phyloP scores from a whole-genome alignment of 805 yeast genomes.

The Naumovozyma castellii region DNA sequence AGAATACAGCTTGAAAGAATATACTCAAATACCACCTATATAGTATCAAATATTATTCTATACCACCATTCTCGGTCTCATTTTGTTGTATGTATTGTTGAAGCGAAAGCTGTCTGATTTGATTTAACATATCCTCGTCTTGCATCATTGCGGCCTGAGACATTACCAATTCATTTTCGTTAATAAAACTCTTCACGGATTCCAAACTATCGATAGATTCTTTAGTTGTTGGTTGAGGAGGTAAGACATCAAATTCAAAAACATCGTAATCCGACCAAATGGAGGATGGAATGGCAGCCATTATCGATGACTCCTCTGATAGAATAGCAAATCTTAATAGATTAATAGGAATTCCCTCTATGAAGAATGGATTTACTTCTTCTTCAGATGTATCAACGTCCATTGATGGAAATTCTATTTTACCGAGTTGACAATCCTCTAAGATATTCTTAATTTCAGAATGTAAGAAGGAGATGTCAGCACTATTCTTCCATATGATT shows the following conservation, averaged over 20 bases:
- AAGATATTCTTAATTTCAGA: slow-evolving; percentile 31
- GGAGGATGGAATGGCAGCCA: slow-evolving; percentile 56
- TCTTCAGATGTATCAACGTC: background rate
- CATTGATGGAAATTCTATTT: background rate
- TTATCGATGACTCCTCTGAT: slow-evolving; percentile 59
- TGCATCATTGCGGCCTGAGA: slow-evolving; percentile 23
- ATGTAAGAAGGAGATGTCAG: slow-evolving; percentile 39
- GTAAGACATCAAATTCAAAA: slow-evolving; percentile 63
- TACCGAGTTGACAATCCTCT: slow-evolving; percentile 7
- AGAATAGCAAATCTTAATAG: slow-evolving; percentile 58
- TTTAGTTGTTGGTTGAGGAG: slow-evolving; percentile 41
- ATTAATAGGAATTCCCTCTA: slow-evolving; percentile 42
- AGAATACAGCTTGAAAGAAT: too few species aligned
- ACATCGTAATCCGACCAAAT: slow-evolving; percentile 56
- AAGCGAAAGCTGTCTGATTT: slow-evolving; percentile 26
- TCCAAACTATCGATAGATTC: slow-evolving; percentile 31
- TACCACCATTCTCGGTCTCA: slow-evolving; percentile 3
- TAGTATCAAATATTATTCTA: background rate
- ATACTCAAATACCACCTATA: background rate
- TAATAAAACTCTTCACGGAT: slow-evolving; percentile 28
- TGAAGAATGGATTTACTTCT: slow-evolving; percentile 14
- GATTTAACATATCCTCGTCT: slow-evolving; percentile 27
- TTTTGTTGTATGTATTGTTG: slow-evolving; percentile 26
- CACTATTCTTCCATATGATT: slow-evolving; percentile 43
- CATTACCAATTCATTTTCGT: slow-evolving; percentile 21